A percentile compares a stretch with the other conserved stretches of the same genome.
phyloP scores from a whole-genome alignment of 768 basidiomycete species.

The Lactifluus hygrophoroides region DNA sequence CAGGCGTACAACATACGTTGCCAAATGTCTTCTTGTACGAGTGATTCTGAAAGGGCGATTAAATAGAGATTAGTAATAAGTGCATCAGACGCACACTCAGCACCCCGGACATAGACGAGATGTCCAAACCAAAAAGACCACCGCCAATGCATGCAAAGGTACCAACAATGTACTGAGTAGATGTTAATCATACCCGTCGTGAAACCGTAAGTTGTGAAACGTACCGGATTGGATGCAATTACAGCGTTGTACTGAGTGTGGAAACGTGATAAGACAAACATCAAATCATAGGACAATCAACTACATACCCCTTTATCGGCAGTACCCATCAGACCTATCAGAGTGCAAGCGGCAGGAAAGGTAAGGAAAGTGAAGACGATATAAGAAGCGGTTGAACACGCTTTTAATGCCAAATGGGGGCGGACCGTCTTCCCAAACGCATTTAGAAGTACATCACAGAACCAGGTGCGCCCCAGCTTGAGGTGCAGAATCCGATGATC shows the following conservation, averaged over 20 bases:
- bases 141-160: constrained; percentile 78
- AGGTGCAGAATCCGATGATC: neutral
- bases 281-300: neutral
- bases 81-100: constrained; percentile 37
- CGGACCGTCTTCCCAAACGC: neutral
- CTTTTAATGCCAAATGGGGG: neutral
- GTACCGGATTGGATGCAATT: constrained; percentile 52
- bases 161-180: constrained; percentile 63
- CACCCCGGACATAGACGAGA: constrained; percentile 76
- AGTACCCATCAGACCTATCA: constrained; percentile 22
- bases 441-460: neutral
- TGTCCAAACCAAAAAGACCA: constrained; percentile 72
- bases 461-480: neutral
- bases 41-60: constrained; percentile 24
- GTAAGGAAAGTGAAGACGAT: neutral
- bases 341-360: neutral
- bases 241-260: constrained; percentile 41
- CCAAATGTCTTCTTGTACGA: constrained; percentile 29
- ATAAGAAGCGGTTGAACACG: neutral
- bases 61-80: neutral
- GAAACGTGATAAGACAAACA: neutral
- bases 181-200: neutral
- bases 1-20: constrained; percentile 15
- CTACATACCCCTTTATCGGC: constrained; percentile 25
- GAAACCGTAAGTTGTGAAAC: constrained; percentile 7